Evolutionary conservation across 148 eudicot genomes (phyloP).

Genomic region (Rhododendron simsii): DNA sequence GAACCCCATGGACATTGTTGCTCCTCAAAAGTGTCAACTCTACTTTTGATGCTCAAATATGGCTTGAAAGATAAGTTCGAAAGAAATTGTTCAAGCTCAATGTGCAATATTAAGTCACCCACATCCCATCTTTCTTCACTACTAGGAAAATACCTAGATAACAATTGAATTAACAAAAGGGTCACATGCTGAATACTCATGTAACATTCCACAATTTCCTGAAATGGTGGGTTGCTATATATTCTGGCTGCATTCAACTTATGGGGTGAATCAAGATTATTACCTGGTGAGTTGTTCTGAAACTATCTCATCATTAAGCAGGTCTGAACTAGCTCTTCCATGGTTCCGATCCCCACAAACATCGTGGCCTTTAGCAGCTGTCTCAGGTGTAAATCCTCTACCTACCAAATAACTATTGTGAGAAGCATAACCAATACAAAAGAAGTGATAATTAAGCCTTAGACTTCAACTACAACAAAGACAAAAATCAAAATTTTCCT

Average conservation of each 20-base stretch:
- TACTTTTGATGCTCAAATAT: not conserved
- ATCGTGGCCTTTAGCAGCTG: conserved; percentile 21
- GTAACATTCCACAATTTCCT: not conserved
- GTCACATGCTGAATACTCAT: not conserved
- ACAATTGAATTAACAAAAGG: not conserved
- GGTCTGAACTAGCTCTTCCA: conserved; percentile 33
- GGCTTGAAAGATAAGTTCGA: not conserved
- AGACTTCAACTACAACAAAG: no score
- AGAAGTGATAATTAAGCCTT: not conserved
- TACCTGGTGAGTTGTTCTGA: conserved; percentile 97
- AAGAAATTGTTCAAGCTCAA: not conserved
- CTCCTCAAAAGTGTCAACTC: not conserved
- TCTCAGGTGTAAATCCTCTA: conserved; percentile 15
- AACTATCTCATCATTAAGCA: conserved; percentile 77
- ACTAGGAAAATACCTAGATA: not conserved
- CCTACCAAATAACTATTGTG: conserved; percentile 17
- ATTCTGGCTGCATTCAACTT: not conserved
- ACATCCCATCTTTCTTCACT: not conserved
- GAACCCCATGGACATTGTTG: not conserved
- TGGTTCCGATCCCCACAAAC: conserved; percentile 20
- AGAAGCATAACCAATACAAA: not conserved
- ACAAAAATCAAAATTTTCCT: not conserved
- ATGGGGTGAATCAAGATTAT: not conserved
- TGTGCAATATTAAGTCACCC: not conserved
- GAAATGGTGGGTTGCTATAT: not conserved